Conservation (phyloP, 2,329 filamentous ascomycete genomes). For the Corynespora cassiicola region DNA sequence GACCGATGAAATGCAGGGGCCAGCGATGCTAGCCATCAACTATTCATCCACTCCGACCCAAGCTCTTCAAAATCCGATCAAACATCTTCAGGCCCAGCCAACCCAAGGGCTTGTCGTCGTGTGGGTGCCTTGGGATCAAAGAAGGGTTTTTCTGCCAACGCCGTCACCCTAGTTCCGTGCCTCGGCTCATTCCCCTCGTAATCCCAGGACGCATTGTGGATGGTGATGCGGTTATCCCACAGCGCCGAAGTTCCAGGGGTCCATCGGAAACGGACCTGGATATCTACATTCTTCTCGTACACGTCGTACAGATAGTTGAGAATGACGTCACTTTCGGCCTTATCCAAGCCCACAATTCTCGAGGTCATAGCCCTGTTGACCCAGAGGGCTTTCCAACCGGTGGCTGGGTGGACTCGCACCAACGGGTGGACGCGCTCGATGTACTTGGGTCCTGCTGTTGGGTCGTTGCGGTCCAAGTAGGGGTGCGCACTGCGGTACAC, state of each 20-base stretch:
- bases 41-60: too few relatives aligned
- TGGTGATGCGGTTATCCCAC: conserved; percentile 78
- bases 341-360: conserved; percentile 72
- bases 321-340: conserved; percentile 72
- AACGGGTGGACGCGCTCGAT: conserved; percentile 73
- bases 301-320: conserved; percentile 72
- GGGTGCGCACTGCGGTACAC: conserved; percentile 71
- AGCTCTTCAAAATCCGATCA: too few relatives aligned
- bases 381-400: conserved; percentile 76
- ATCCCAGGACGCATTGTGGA: conserved; percentile 77
- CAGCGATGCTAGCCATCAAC: neutral
- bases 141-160: conserved; percentile 73
- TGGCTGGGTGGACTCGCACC: conserved; percentile 74
- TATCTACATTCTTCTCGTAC: conserved; percentile 73
- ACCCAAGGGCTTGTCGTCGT: conserved; percentile 68
- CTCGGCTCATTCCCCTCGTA: conserved; percentile 71
- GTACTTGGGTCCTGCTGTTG: conserved; percentile 66
- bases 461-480: conserved; percentile 70
- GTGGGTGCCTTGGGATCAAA: conserved; percentile 71
- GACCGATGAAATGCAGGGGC: too few relatives aligned
- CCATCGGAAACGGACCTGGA: conserved; percentile 76
- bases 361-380: conserved; percentile 75
- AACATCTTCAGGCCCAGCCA: conserved; percentile 65
- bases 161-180: conserved; percentile 75
- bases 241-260: conserved; percentile 70